phyloP scores from a whole-genome alignment of 306 rosid genomes.

The Cyamopsis tetragonoloba region DNA sequence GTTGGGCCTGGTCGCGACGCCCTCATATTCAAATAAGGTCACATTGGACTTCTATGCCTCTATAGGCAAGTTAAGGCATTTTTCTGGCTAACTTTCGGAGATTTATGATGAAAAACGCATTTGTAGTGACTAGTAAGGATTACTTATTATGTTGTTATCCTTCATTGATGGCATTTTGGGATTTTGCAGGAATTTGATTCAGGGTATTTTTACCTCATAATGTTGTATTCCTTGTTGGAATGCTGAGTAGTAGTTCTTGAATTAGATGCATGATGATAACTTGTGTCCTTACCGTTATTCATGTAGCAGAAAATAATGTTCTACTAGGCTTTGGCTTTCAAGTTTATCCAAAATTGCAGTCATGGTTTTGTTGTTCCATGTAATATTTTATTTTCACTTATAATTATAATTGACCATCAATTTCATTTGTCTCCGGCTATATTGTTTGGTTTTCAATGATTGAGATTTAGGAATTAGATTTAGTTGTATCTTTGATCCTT shows the following conservation, averaged over 20 bases:
- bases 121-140: slow-evolving; percentile 34
- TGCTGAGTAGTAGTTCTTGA: slow-evolving; percentile 15
- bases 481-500: no score
- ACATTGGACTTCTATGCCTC: slow-evolving; percentile 16
- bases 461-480: neutral
- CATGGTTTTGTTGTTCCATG: slow-evolving; percentile 15
- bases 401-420: neutral
- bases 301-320: slow-evolving; percentile 25
- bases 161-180: slow-evolving; percentile 5
- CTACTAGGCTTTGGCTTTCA: neutral
- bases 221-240: slow-evolving; percentile 13
- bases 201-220: neutral
- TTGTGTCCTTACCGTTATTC: neutral
- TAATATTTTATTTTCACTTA: neutral
- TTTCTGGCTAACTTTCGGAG: neutral
- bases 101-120: slow-evolving; percentile 18
- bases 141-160: slow-evolving; percentile 17
- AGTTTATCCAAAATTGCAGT: neutral
- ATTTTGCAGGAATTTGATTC: neutral
- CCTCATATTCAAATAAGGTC: slow-evolving; percentile 61
- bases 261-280: slow-evolving; percentile 17
- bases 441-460: neutral
- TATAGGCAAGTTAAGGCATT: slow-evolving; percentile 28
- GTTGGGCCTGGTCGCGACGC: slow-evolving; percentile 98
- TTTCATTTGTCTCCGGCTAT: neutral